Evolutionary conservation across 2,329 filamentous ascomycete species (phyloP).

Genomic region (Dactylellina parvicollis): DNA sequence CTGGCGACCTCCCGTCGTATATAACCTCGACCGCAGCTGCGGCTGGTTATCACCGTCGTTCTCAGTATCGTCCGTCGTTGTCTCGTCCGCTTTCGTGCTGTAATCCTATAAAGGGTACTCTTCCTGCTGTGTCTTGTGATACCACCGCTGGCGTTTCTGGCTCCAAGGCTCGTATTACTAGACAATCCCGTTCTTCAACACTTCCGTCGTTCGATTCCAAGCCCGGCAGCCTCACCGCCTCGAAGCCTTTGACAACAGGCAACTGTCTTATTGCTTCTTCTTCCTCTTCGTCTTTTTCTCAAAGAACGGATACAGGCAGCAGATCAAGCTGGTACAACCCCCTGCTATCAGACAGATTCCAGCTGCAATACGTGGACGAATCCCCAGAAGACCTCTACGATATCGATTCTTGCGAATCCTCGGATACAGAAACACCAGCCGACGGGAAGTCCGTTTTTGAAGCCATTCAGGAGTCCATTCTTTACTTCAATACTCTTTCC

Average conservation of each 20-base stretch:
- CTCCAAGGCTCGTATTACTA: slow-evolving; percentile 24
- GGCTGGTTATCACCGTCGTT: slow-evolving; percentile 38
- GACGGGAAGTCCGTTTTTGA: slow-evolving; percentile 31
- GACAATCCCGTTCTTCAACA: slow-evolving; percentile 16
- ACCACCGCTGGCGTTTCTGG: slow-evolving; percentile 27
- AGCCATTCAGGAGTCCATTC: slow-evolving; percentile 52
- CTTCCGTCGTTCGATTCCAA: slow-evolving; percentile 27
- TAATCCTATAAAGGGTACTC: slow-evolving; percentile 23
- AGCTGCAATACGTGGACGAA: slow-evolving; percentile 43
- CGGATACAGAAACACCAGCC: slow-evolving; percentile 43
- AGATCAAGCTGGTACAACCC: slow-evolving; percentile 50
- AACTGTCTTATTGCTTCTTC: slow-evolving; percentile 24
- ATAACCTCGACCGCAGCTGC: slow-evolving; percentile 30
- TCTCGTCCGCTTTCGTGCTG: slow-evolving; percentile 38
- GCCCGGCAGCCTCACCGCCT: slow-evolving; percentile 14
- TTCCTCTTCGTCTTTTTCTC: too few relatives aligned
- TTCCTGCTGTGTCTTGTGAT: slow-evolving; percentile 44
- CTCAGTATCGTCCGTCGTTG: slow-evolving; percentile 41
- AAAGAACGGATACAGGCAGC: slow-evolving; percentile 39
- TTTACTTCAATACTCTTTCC: slow-evolving; percentile 48
- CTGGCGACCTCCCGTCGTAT: slow-evolving; percentile 38
- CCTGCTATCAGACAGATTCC: slow-evolving; percentile 44
- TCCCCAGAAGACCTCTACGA: slow-evolving; percentile 30
- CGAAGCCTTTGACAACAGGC: not conserved
- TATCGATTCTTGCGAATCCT: slow-evolving; percentile 39